Evolutionary conservation across 768 basidiomycete genomes (phyloP).

Genomic region (Hemileccinum rubropunctum): DNA sequence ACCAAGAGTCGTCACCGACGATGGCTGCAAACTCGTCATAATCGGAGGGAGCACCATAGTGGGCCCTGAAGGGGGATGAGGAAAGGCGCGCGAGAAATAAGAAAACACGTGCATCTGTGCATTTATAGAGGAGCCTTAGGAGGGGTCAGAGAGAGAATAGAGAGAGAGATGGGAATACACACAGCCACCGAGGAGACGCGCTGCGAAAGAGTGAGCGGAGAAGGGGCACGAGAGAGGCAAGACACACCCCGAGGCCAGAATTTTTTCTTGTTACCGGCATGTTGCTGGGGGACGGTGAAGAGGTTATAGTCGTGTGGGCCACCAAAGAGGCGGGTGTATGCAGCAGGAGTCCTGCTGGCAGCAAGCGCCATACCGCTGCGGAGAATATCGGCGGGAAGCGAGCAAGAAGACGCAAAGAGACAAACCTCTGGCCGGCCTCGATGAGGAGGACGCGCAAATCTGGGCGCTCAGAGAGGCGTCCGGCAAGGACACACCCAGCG

Average conservation of each 20-base stretch:
- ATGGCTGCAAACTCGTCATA: slow-evolving; percentile 64
- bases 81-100: background rate
- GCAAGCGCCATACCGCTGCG: slow-evolving; percentile 45
- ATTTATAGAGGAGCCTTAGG: slow-evolving; percentile 60
- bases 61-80: slow-evolving; percentile 36
- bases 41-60: slow-evolving; percentile 65
- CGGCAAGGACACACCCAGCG: slow-evolving; percentile 45
- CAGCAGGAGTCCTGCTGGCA: slow-evolving; percentile 44
- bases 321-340: slow-evolving; percentile 40
- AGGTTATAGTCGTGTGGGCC: slow-evolving; percentile 51
- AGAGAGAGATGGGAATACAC: slow-evolving; percentile 27
- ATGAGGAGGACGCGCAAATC: slow-evolving; percentile 39
- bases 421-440: slow-evolving; percentile 46
- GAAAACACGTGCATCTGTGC: slow-evolving; percentile 42
- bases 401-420: too few relatives aligned
- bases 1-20: slow-evolving; percentile 55
- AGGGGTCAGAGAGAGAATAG: background rate
- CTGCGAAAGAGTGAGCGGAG: slow-evolving; percentile 33
- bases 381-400: too few relatives aligned
- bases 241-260: slow-evolving; percentile 66
- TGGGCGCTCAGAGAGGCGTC: slow-evolving; percentile 39
- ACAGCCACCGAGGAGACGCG: slow-evolving; percentile 74
- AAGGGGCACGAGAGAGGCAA: too few relatives aligned
- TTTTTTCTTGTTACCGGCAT: slow-evolving; percentile 44
- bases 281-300: slow-evolving; percentile 53